Evolutionary conservation across 2,329 filamentous ascomycete species (phyloP), one percentile per base, ranked within the genome.

Genomic region (Aspergillus melleus): DNA sequence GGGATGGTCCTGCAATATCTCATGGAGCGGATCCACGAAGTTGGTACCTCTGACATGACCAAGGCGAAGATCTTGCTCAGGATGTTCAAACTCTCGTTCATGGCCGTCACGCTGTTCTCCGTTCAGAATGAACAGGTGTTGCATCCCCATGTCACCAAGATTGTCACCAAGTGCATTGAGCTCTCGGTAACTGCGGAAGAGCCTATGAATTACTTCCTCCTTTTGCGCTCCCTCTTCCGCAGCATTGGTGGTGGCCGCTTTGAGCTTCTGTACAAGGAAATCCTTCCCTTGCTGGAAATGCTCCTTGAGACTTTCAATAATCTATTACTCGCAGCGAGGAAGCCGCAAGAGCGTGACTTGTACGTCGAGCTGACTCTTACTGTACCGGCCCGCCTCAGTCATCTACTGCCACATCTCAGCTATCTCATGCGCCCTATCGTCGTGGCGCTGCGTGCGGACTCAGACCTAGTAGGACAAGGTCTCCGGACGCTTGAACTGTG

Each of bases 161-260:
- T 99, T 64, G 92, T 99, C 62, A 97, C 94, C 12, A 93, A 96
- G 76, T 98, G 94, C 9, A 97, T 99, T 63, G 92, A 98, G 76
- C 81, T 98, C 42, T 97, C 94, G 1, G 96, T 95, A 6, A 96
- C 90, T 59, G 96, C 95, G 0, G 92, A 97, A 69, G 94, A 98
- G 72, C 96, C 96, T 0, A 96, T 97, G 86, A 99, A 99, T 75
- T 99, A 99, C 77, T 99, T 99, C 77, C 83, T 97, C 11, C 84
- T 99, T 1, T 81, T 99, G 44, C 86, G 95, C 36, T 97, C 93
- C 0, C 81, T 99, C 1, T 99, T 99, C 75, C 83, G 95, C 58
- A 98, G 94, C 72, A 99, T 99, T 55, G 95, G 95, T 22, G 96
- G 95, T 53, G 96, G 95, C 8, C 90, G 96, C 63, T 99, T 99